Base-by-base conservation (phyloP, 371 early-diverging fungal species). In the Pancytospora philotis region DNA sequence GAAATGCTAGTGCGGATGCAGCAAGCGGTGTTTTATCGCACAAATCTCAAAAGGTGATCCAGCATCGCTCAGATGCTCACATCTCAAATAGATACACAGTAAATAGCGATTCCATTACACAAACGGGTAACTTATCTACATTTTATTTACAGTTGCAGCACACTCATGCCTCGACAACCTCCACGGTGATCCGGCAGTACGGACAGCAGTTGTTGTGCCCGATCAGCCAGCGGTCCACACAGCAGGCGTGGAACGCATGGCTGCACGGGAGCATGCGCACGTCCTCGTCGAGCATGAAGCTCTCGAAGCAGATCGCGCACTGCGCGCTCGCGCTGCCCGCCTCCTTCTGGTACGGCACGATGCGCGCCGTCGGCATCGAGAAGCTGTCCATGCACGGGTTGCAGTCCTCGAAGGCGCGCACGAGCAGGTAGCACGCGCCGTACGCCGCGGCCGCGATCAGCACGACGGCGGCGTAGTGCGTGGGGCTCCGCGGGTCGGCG, bases 141-240 rank as follows among this genome's bases (percentile, higher is more conserved):
- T 53, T 34, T 10, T 16, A 53, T 8, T 28, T 30, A 16, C 10
- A 10, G 27, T 6, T 53, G 8, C 55, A 30, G 55, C 34, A 8
- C 55, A 16, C 27, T 53, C 34, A 27, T 3, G 13, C 4, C 25
- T 10, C 19, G 3, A 51, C 41, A 62, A 62, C 25, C 58, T 51
- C 19, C 19, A 62, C 56, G 19, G 10, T 8, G 31, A 52, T 60
- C 63, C 73, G 72, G 50, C 76, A 76, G 49, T 48, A 51, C 39
- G 76, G 76, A 60, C 76, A 76, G 25, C 31, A 58, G 55, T 70
- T 51, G 35, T 55, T 53, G n/a, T 66, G 66, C 16, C 52, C 41
- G 27, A 75, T 41, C 1, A 76, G 39, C 76, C 76, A 76, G 36
- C 61, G 68, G 45, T 76, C 76, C 45, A 76, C 68, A 68, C 76